Percentiles rank a stretch among this genome's conserved stretches.
These are phyloP conservation scores for Coemansia aciculifera DNA, from an alignment of 192 early-diverging fungal species.

Conservation along the genomic window DNA sequence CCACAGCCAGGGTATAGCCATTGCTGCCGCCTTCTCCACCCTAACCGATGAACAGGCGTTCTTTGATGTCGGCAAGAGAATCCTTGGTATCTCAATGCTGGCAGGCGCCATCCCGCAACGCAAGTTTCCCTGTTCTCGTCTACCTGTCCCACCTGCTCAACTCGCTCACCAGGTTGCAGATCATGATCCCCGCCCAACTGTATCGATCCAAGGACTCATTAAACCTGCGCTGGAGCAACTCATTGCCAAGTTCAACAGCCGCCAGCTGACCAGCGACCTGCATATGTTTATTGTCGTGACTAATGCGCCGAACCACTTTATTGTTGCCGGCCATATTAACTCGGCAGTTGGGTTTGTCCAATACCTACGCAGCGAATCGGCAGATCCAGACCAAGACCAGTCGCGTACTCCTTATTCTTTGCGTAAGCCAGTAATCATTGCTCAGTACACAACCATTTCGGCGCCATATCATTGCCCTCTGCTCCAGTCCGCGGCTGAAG, in stretches of 20 bases:
- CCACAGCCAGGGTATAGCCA: conserved; percentile 89
- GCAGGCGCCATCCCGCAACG: conserved; percentile 80
- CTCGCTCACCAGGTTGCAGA: neutral
- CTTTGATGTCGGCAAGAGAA: conserved; percentile 70
- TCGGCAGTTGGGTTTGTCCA: conserved; percentile 14
- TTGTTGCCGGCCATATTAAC: conserved; percentile 22
- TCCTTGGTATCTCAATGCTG: conserved; percentile 79
- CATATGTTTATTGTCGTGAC: too few relatives aligned
- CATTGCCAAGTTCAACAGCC: conserved; percentile 21
- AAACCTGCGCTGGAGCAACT: conserved; percentile 1
- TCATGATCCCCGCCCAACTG: conserved; percentile 10
- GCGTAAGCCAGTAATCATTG: conserved; percentile 76
- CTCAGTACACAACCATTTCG: conserved; percentile 79
- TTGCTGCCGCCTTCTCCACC: conserved; percentile 78
- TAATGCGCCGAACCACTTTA: too few relatives aligned
- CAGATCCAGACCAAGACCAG: conserved; percentile 47
- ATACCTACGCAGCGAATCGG: conserved; percentile 8
- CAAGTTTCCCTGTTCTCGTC: conserved; percentile 27
- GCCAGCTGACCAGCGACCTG: neutral
- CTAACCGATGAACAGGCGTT: conserved; percentile 80
- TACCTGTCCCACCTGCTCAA: neutral
- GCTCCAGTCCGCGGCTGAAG: neutral
- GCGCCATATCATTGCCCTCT: conserved; percentile 70
- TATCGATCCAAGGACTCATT: conserved; percentile 17
- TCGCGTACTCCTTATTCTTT: conserved; percentile 73